These are phyloP conservation scores for Zymoseptoria crescenta DNA, from an alignment of 2,329 filamentous ascomycete species.

Conservation along the genomic window DNA sequence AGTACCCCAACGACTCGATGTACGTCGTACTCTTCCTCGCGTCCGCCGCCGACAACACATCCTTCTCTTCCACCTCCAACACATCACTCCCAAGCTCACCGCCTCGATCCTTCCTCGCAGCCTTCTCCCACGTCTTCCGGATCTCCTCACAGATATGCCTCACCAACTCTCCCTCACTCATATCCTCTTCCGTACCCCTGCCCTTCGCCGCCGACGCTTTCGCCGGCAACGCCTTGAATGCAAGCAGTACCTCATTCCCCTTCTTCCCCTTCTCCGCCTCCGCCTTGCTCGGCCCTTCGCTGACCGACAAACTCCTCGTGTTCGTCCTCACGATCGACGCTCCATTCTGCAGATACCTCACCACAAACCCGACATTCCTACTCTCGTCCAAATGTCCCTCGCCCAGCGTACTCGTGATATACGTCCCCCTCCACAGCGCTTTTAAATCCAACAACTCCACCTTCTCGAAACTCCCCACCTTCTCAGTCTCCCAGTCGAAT, in stretches of 20 bases:
- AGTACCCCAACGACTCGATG: constrained; percentile 79
- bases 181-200: constrained; percentile 24
- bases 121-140: constrained; percentile 51
- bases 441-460: constrained; percentile 68
- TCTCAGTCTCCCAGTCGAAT: constrained; percentile 92
- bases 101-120: constrained; percentile 33
- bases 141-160: constrained; percentile 68
- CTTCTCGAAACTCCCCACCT: constrained; percentile 84
- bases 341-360: constrained; percentile 62
- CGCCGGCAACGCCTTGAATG: constrained; percentile 50
- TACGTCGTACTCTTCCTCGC: constrained; percentile 81
- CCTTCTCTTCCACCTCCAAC: constrained; percentile 46
- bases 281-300: constrained; percentile 41
- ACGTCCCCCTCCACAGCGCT: constrained; percentile 70
- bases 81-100: constrained; percentile 4
- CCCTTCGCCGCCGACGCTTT: constrained; percentile 33
- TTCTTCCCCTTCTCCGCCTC: constrained; percentile 9
- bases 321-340: constrained; percentile 69
- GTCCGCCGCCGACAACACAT: constrained; percentile 77
- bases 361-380: constrained; percentile 75
- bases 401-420: constrained; percentile 82
- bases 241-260: constrained; percentile 35
- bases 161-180: constrained; percentile 48
- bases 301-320: constrained; percentile 63
- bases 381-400: constrained; percentile 66